Evolutionary conservation across 768 basidiomycete genomes (phyloP), one percentile per base, ranked within the genome.

Genomic region (Epithele typhae): DNA sequence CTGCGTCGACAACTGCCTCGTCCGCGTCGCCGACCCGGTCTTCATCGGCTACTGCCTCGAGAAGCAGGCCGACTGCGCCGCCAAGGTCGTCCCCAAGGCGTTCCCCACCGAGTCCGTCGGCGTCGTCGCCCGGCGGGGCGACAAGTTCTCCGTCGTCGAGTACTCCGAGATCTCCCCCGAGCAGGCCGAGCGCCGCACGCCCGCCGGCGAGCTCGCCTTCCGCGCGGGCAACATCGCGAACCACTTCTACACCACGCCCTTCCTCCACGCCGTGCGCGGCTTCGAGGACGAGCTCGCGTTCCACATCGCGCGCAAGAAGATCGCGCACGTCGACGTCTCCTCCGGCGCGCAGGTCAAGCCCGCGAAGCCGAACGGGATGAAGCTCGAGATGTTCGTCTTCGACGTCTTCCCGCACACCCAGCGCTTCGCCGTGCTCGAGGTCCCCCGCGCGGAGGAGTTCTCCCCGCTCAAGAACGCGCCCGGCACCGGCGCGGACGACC

Each of bases 241-340:
- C 68, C 96, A 99, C 67, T 96, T 97, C 69, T 99, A 96, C 71
- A 93, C 93, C 33, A 86, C 87, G 25, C 65, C 73, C 21, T 98
- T 88, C 72, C 78, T 99, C 46, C 78, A 84, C 50, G 64, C 70
- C 34, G 85, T 93, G 42, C 82, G 87, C 57, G 66, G 75, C 3
- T 92, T 95, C 64, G 95, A 97, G 65, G 73, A 81, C 37, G 73
- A 89, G 47, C 88, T 99, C 68, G 85, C 93, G 12, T 97, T 89
- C 81, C 96, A 99, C 71, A 93, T 99, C 58, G 96, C 96, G 33
- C 82, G 87, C 57, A 99, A 99, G 71, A 99, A 98, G 77, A 98
- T 99, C 55, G 75, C 92, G 6, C 79, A 86, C 56, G 72, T 93
- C 52, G 82, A 91, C 61, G 58, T 91, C 48, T 59, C 75, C 45